Evolutionary conservation across 2,329 filamentous ascomycete genomes (phyloP), one percentile per base, ranked within the genome.

Genomic region (Drechslerella dactyloides): DNA sequence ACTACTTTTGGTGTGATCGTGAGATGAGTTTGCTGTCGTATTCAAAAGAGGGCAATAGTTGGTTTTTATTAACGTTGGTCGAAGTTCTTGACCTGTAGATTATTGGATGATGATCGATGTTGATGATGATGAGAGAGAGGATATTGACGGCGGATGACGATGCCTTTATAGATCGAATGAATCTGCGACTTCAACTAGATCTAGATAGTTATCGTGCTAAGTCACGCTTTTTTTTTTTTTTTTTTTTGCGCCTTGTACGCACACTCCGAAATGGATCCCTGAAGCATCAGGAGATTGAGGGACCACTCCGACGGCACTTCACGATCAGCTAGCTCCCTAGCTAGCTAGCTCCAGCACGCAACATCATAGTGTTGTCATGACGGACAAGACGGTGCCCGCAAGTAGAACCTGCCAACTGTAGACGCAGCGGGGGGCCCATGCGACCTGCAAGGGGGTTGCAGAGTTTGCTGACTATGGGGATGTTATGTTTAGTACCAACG

Each of bases 291-390:
- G 15, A 23, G 27, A 33, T 33, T 33, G 27, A 33, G 27, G 27
- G 27, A 33, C 35, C 55, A 46, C 24, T 61, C 19, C 40, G 27
- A 52, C 17, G 27, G 50, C 30, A 48, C 23, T 58, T 62, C 51
- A 62, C 21, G 57, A 51, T 62, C 48, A 17, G 27, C 57, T 61
- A 61, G 64, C 40, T 46, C 23, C 60, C 54, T 15, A 4, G 50
- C 11, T 30, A 15, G 50, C 11, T 30, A 13, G 24, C 23, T 53
- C 2, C 15, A 30, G 21, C 24, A 53, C 50, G 42, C 42, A 65
- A n/a, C 66, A 64, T 72, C 60, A 72, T 64, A 64, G 54, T 64
- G 54, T 48, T 65, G 60, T 72, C 68, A 72, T 72, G 60, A 65
- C 68, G 68, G 50, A 53, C 68, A 65, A 50, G 1, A 35, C 60